Evolutionary conservation across 345 rosid genomes (phyloP), one percentile per base, ranked within the genome.

Genomic region (Hevea brasiliensis): DNA sequence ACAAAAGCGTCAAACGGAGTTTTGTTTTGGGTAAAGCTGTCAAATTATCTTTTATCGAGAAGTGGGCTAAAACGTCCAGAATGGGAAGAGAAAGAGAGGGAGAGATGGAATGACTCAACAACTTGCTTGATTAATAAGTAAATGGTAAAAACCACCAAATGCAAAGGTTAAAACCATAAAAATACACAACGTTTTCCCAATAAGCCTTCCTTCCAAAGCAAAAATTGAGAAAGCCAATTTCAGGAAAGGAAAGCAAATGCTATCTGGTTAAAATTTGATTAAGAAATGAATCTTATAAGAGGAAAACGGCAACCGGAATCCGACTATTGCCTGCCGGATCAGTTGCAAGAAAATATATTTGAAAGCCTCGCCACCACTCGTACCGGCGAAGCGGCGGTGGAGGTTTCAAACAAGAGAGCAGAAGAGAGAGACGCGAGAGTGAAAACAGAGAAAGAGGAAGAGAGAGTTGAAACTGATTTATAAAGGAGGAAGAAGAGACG

Each of bases 1-100:
- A 58, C 76, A 82, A 70, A 82, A 79, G 23, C 63, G 86, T 82
- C 70, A 58, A 78, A 53, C 37, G 13, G 10, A 29, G 47, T 58
- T 26, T 32, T 3, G 42, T 29, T 32, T 67, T 45, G 66, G 76
- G 61, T 68, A 65, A 44, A 44, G 66, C 48, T 10, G 82, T 79
- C 76, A 60, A 70, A 79, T 60, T 35, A 15, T 14, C 48, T 65
- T n/a, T 73, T 18, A 27, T 8, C 26, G 69, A 20, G 18, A 57
- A 64, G 69, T 27, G 40, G 70, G 61, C 55, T 54, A 56, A 80
- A 78, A 79, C 35, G 74, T 68, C 67, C 70, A 37, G 20, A 41
- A 7, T 1, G 14, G 15, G 21, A 18, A 15, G 26, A 58, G 21
- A 26, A 26, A 35, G 24, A 3, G 23, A 50, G 20, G 70, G 17